Evolutionary conservation across 2,329 filamentous ascomycete species (phyloP).

Genomic region (Exophiala spinifera): DNA sequence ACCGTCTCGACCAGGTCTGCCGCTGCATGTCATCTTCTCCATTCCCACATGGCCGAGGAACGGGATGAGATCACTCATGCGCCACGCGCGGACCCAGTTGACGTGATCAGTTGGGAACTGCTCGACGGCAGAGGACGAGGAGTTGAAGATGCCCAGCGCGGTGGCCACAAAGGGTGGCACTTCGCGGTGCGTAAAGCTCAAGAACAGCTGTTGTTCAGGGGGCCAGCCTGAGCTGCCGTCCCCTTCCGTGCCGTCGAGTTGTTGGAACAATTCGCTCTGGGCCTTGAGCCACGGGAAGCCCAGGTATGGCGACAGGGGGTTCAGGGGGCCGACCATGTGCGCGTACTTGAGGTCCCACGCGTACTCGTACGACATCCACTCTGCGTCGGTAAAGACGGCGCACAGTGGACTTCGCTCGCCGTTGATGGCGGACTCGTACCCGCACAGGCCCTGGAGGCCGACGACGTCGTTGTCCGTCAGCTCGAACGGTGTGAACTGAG

Average conservation of each 20-base stretch:
- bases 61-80: constrained; percentile 55
- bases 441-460: constrained; percentile 66
- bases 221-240: constrained; percentile 38
- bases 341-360: constrained; percentile 56
- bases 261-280: constrained; percentile 44
- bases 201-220: constrained; percentile 55
- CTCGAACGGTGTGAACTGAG: constrained; percentile 39
- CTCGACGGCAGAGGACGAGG: constrained; percentile 38
- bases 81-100: constrained; percentile 50
- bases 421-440: constrained; percentile 66
- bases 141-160: constrained; percentile 60
- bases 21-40: constrained; percentile 57
- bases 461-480: constrained; percentile 54
- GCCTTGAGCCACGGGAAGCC: constrained; percentile 51
- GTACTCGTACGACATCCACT: constrained; percentile 55
- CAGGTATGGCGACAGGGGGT: constrained; percentile 51
- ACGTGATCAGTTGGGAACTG: constrained; percentile 49
- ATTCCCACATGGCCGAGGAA: constrained; percentile 66
- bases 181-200: constrained; percentile 64
- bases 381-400: constrained; percentile 51
- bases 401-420: constrained; percentile 61
- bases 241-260: constrained; percentile 38
- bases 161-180: constrained; percentile 62
- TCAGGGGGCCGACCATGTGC: constrained; percentile 58
- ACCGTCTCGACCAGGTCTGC: constrained; percentile 31